A percentile compares a stretch with the other conserved stretches of the same genome.
Conservation (phyloP, 2,329 filamentous ascomycete species). For the Calonectria hongkongensis region DNA sequence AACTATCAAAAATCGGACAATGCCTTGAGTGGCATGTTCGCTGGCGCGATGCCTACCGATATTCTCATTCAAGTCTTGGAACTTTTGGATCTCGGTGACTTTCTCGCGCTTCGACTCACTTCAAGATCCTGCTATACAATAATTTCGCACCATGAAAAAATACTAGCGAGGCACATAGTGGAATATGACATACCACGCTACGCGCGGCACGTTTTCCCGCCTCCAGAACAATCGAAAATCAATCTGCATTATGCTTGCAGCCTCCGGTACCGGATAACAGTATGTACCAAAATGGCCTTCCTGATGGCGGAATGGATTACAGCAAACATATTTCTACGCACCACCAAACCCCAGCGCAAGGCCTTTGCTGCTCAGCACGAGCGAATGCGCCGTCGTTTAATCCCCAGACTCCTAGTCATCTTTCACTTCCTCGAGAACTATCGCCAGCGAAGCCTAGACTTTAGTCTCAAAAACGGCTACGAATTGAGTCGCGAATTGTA, state of each 20-base stretch:
- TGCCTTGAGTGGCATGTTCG: background rate
- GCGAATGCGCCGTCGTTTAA: background rate
- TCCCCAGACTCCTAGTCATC: background rate
- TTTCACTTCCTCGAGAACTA: background rate
- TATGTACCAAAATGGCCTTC: background rate
- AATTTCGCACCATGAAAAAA: background rate
- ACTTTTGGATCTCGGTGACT: background rate
- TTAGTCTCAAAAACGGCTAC: background rate
- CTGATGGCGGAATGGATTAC: background rate
- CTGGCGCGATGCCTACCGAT: background rate
- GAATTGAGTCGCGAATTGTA: background rate
- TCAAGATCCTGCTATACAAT: background rate
- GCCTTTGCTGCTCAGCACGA: background rate
- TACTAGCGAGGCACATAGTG: background rate
- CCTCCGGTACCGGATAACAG: background rate
- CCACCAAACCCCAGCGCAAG: background rate
- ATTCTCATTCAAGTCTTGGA: background rate
- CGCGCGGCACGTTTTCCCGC: background rate
- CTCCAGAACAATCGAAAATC: background rate
- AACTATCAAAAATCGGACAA: slow-evolving; percentile 51
- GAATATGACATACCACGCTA: background rate
- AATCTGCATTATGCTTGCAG: background rate
- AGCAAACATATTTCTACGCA: background rate
- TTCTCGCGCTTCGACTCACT: background rate
- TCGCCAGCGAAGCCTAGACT: background rate